A percentile compares a stretch with the other conserved stretches of the same genome.
phyloP scores from a whole-genome alignment of 306 rosid species.

The Cucumis melo region DNA sequence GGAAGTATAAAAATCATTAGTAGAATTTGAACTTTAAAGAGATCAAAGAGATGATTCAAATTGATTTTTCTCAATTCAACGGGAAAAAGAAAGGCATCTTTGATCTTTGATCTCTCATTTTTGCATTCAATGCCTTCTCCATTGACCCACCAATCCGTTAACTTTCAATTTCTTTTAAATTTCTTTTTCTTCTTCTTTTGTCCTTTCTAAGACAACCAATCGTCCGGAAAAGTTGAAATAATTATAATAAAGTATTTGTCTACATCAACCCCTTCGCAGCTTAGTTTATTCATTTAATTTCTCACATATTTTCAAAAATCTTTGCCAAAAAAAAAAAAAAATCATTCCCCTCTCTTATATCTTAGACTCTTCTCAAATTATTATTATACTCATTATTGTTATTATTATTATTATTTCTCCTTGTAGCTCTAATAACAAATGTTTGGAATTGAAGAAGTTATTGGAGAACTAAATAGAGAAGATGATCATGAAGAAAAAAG shows the following conservation, averaged over 20 bases:
- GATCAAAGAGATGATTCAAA: background rate
- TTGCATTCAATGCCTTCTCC: conserved; percentile 2
- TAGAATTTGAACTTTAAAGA: background rate
- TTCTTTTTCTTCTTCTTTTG: background rate
- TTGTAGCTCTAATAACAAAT: background rate
- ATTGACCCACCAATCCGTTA: background rate
- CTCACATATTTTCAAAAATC: background rate
- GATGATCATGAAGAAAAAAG: background rate
- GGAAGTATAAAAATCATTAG: background rate
- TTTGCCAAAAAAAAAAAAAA: too few relatives aligned
- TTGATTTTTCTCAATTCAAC: background rate
- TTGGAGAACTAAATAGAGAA: conserved; percentile 22
- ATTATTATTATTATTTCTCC: background rate
- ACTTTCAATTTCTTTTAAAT: background rate
- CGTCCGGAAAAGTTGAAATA: background rate
- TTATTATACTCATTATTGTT: background rate
- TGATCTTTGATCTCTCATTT: background rate
- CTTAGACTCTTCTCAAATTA: too few relatives aligned
- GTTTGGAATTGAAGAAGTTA: conserved; percentile 39
- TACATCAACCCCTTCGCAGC: background rate
- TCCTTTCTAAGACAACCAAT: background rate
- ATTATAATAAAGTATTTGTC: background rate
- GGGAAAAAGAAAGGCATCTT: background rate
- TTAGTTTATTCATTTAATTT: too few relatives aligned
- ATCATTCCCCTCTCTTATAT: too few relatives aligned